phyloP scores from a whole-genome alignment of 2,329 filamentous ascomycete species.

The Pleomassaria siparia region DNA sequence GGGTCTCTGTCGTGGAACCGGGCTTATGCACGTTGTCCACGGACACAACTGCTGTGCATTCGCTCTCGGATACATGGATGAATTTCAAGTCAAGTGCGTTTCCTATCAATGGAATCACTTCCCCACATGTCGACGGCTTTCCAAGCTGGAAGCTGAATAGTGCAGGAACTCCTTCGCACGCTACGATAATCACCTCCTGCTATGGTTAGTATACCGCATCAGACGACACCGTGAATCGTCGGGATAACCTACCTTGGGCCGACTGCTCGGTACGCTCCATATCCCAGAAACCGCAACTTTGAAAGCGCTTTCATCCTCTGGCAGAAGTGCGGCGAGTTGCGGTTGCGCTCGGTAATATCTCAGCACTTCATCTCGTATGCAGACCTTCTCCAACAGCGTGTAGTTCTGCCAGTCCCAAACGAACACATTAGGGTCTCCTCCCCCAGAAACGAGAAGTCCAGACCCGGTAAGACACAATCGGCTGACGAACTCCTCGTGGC shows the following conservation, averaged over 20 bases:
- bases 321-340: constrained; percentile 11
- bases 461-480: constrained; percentile 67
- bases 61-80: constrained; percentile 13
- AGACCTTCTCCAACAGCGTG: constrained; percentile 56
- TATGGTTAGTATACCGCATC: constrained; percentile 6
- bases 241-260: constrained; percentile 49
- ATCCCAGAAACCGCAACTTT: constrained; percentile 56
- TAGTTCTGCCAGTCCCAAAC: constrained; percentile 78
- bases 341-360: constrained; percentile 20
- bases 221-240: neutral
- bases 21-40: constrained; percentile 57
- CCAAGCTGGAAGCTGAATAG: constrained; percentile 65
- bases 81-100: constrained; percentile 64
- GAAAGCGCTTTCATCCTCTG: constrained; percentile 19
- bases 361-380: constrained; percentile 36
- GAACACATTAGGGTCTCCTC: constrained; percentile 77
- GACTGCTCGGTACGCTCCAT: constrained; percentile 42
- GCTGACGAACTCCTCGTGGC: constrained; percentile 83
- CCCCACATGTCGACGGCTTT: constrained; percentile 42
- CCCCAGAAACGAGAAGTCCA: constrained; percentile 77
- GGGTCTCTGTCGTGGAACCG: constrained; percentile 50
- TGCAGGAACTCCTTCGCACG: constrained; percentile 54
- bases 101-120: constrained; percentile 57
- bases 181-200: constrained; percentile 40
- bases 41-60: constrained; percentile 48